A percentile compares a stretch with the other conserved stretches of the same genome.
Conservation (phyloP, 495 filamentous ascomycete genomes). For the Neurospora intermedia region DNA sequence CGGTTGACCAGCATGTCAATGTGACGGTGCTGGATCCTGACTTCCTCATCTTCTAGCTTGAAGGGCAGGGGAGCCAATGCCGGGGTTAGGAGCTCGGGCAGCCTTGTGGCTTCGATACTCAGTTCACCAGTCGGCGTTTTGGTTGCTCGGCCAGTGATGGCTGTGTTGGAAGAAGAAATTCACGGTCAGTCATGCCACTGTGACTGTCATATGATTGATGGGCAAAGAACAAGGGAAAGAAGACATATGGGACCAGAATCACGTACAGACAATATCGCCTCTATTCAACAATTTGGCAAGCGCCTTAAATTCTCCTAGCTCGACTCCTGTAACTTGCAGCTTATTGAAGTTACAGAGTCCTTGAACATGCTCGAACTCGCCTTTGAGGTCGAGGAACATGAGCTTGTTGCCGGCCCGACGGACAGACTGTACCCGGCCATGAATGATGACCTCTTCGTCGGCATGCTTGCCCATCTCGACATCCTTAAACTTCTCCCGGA, state of each 20-base stretch:
- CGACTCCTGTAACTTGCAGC: constrained; percentile 33
- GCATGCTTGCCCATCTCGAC: constrained; percentile 16
- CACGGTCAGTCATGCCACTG: not conserved
- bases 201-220: constrained; percentile 1
- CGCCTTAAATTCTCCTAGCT: constrained; percentile 38
- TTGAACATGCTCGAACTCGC: constrained; percentile 62
- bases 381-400: constrained; percentile 69
- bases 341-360: constrained; percentile 55
- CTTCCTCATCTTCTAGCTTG: constrained; percentile 53
- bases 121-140: constrained; percentile 67
- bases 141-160: constrained; percentile 60
- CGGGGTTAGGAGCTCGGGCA: constrained; percentile 65
- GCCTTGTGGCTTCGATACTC: constrained; percentile 52
- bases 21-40: constrained; percentile 57
- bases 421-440: constrained; percentile 34
- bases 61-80: constrained; percentile 65
- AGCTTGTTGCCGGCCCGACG: constrained; percentile 52
- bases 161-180: constrained; percentile 8
- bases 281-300: constrained; percentile 48
- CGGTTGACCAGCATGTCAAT: constrained; percentile 71
- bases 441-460: constrained; percentile 33
- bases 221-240: not conserved
- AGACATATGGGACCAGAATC: constrained; percentile 36
- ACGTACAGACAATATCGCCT: constrained; percentile 60
- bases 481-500: constrained; percentile 25